phyloP scores from a whole-genome alignment of 2,329 filamentous ascomycete genomes.

The Grosmannia serpens region DNA sequence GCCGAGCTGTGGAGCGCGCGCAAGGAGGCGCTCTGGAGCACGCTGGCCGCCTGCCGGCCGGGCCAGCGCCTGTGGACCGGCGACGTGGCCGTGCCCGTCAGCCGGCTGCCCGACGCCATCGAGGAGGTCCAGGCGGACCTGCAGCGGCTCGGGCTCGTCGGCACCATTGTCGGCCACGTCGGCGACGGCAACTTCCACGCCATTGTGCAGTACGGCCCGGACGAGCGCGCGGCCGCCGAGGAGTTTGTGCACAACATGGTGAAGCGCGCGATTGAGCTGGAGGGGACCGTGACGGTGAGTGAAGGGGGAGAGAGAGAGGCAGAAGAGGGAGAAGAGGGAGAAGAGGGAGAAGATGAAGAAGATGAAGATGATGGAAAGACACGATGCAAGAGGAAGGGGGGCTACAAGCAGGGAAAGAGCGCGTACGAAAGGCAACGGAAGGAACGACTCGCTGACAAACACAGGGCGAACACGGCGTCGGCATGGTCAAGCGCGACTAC shows the following conservation, averaged over 20 bases:
- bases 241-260: constrained; percentile 73
- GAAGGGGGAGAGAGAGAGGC: background rate
- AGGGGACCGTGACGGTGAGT: constrained; percentile 65
- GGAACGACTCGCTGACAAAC: background rate
- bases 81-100: constrained; percentile 76
- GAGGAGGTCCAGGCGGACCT: constrained; percentile 63
- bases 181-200: constrained; percentile 59
- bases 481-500: constrained; percentile 76
- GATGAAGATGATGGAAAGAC: too few relatives aligned
- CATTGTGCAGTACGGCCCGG: constrained; percentile 50
- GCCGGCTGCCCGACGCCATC: constrained; percentile 60
- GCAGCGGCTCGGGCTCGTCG: constrained; percentile 59
- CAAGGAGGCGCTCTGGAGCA: constrained; percentile 76
- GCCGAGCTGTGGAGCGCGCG: constrained; percentile 71
- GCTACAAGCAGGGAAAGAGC: background rate
- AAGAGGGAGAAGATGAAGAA: background rate
- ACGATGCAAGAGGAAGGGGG: background rate
- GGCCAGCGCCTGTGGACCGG: constrained; percentile 75
- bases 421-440: background rate
- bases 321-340: background rate
- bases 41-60: constrained; percentile 53
- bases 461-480: constrained; percentile 71
- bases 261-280: constrained; percentile 71
- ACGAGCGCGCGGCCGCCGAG: constrained; percentile 55
- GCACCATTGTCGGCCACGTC: constrained; percentile 60